Conservation (phyloP, 805 yeast species). For the Pichia nakasei region DNA sequence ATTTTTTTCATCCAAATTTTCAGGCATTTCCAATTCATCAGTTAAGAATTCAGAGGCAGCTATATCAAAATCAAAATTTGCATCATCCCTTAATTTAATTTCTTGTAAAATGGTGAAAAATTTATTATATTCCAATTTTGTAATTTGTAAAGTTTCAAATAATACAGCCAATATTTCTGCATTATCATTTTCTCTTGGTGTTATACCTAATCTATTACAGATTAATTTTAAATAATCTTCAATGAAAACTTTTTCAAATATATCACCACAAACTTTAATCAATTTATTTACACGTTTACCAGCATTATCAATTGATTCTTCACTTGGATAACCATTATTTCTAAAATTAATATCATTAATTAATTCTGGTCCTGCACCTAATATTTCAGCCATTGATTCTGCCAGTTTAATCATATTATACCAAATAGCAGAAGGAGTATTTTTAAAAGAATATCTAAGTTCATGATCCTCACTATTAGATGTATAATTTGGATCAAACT, state of each 20-base stretch:
- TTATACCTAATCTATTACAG: slow-evolving; percentile 62
- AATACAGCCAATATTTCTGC: slow-evolving; percentile 47
- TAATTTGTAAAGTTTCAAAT: slow-evolving; percentile 48
- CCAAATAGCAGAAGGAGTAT: slow-evolving; percentile 82
- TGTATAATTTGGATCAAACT: slow-evolving; percentile 70
- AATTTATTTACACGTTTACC: slow-evolving; percentile 54
- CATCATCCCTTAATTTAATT: slow-evolving; percentile 26
- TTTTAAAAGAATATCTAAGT: slow-evolving; percentile 67
- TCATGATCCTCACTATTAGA: slow-evolving; percentile 83
- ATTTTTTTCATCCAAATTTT: slow-evolving; percentile 18
- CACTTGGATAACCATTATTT: slow-evolving; percentile 32
- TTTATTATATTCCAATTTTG: slow-evolving; percentile 69
- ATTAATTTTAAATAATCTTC: slow-evolving; percentile 48
- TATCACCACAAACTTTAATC: slow-evolving; percentile 55
- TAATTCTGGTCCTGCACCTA: slow-evolving; percentile 59
- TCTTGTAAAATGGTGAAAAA: slow-evolving; percentile 63
- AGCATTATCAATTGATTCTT: slow-evolving; percentile 43
- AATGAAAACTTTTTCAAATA: slow-evolving; percentile 56
- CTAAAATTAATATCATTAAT: slow-evolving; percentile 36
- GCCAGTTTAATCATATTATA: slow-evolving; percentile 86
- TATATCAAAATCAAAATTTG: slow-evolving; percentile 23
- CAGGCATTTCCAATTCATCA: slow-evolving; percentile 16
- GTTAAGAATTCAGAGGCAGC: slow-evolving; percentile 22
- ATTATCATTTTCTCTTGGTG: slow-evolving; percentile 31
- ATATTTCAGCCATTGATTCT: slow-evolving; percentile 70